Conservation (phyloP, 139 green algal species). For the Chlamydomonas urium region DNA sequence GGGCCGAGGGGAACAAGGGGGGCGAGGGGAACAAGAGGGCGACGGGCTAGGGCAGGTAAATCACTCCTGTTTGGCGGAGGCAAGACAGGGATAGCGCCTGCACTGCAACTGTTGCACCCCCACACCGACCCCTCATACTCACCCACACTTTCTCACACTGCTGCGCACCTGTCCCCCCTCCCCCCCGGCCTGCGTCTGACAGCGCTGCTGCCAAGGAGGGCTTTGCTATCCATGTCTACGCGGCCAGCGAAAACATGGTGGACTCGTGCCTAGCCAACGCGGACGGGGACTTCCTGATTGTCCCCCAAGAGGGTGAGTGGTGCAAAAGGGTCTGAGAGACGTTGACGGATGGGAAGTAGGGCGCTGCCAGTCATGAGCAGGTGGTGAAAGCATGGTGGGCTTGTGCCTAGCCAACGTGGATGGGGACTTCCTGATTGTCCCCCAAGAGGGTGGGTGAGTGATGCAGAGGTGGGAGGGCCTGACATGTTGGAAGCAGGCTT, state of each 20-base stretch:
- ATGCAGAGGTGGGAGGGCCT: not conserved
- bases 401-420: constrained; percentile 85
- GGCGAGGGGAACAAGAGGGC: too few species aligned
- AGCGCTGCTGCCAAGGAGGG: constrained; percentile 73
- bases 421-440: constrained; percentile 93
- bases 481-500: constrained; percentile 69
- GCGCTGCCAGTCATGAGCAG: constrained; percentile 91
- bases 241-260: constrained; percentile 64
- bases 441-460: constrained; percentile 47
- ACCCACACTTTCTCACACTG: too few species aligned
- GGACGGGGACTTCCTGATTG: constrained; percentile 93
- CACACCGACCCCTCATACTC: too few species aligned
- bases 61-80: too few species aligned
- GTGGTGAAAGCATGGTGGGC: constrained; percentile 69
- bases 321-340: not conserved
- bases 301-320: constrained; percentile 65
- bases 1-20: too few species aligned
- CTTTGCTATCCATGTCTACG: constrained; percentile 91
- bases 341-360: constrained; percentile 57
- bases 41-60: too few species aligned
- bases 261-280: constrained; percentile 80
- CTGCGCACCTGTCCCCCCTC: too few species aligned
- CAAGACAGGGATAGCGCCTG: too few species aligned
- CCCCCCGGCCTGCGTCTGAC: too few species aligned
- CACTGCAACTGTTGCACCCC: too few species aligned